Percentiles rank a stretch among this genome's conserved stretches.
Evolutionary conservation across 768 basidiomycete genomes (phyloP).

Genomic region (Boletus eberwhitei): DNA sequence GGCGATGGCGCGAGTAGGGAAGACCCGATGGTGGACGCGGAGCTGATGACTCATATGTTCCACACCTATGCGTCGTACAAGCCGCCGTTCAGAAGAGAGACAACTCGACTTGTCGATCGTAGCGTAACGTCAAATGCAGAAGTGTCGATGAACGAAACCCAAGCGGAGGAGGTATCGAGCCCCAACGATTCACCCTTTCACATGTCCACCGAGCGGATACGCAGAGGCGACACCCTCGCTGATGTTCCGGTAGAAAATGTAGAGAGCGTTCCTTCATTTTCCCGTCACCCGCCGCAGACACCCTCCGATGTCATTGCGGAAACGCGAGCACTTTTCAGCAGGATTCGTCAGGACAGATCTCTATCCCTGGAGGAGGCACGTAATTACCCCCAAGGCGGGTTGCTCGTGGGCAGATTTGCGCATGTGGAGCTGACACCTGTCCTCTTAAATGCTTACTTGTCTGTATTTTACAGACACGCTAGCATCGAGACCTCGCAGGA

Average conservation of each 20-base stretch:
- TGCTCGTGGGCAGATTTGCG: constrained; percentile 44
- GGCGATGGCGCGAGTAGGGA: constrained; percentile 19
- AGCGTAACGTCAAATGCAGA: neutral
- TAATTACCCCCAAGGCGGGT: neutral
- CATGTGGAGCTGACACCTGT: constrained; percentile 55
- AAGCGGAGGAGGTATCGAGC: neutral
- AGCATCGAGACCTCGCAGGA: constrained; percentile 46
- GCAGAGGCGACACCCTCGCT: neutral
- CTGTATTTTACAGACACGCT: constrained; percentile 65
- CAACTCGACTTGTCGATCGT: constrained; percentile 42
- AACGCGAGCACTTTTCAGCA: constrained; percentile 58
- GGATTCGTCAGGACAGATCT: constrained; percentile 47
- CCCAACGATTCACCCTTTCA: neutral
- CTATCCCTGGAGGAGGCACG: neutral
- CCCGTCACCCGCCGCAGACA: constrained; percentile 69
- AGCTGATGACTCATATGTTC: constrained; percentile 79
- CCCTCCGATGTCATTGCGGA: constrained; percentile 70
- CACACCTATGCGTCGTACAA: constrained; percentile 82
- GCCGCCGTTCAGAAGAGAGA: constrained; percentile 59
- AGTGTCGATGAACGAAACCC: constrained; percentile 1
- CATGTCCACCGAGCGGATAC: constrained; percentile 4
- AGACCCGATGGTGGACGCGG: constrained; percentile 50
- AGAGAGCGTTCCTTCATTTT: constrained; percentile 21
- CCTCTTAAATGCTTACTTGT: constrained; percentile 77
- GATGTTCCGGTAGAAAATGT: constrained; percentile 3